Base-by-base conservation (phyloP, 371 early-diverging fungal genomes). In the Syncephalastrum monosporum region DNA sequence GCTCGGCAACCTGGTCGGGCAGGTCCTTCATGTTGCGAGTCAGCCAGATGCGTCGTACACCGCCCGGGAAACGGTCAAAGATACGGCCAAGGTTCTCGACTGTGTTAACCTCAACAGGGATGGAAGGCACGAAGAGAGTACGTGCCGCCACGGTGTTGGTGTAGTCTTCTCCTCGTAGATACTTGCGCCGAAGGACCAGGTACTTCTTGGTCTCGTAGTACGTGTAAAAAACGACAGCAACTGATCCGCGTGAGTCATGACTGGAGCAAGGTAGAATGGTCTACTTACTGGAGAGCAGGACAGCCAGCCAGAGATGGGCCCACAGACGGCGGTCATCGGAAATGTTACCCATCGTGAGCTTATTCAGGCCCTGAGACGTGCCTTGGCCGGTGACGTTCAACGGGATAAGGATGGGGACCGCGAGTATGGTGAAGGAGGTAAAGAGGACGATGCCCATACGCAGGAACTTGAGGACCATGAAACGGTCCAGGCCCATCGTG, bases 391-490 rank as follows among this genome's bases (percentile, higher is more conserved):
- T 63, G 14, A 79, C 71, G 58, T 87, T 89, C 24, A 87, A 60
- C 1, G 92, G 91, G 23, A 91, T 70, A 42, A 91, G 69, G 25
- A 91, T 75, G 3, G 83, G 86, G 15, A 85, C 61, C 13, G 82
- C 84, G 12, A 89, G 42, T 5, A 89, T 13, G 3, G 85, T 73
- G 65, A 82, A 83, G 6, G 79, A 65, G 6, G 66, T 49, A 57
- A 91, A 91, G 15, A 72, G 61, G 4, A 76, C 60, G 52, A 76
- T 69, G 8, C 81, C 82, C 67, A 89, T 79, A 47, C 86, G 75
- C 24, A 89, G 66, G 56, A 87, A 84, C 42, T 85, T 81, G n/a
- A 91, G 61, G 27, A 89, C 88, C 89, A 92, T 88, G 68, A 82
- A 91, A 13, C 87, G 77, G 68, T 92, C 92, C 44, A 92, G 78